A percentile compares a stretch with the other conserved stretches of the same genome.
These are phyloP conservation scores for Ilyonectria robusta DNA, from an alignment of 2,329 filamentous ascomycete species.

Conservation along the genomic window DNA sequence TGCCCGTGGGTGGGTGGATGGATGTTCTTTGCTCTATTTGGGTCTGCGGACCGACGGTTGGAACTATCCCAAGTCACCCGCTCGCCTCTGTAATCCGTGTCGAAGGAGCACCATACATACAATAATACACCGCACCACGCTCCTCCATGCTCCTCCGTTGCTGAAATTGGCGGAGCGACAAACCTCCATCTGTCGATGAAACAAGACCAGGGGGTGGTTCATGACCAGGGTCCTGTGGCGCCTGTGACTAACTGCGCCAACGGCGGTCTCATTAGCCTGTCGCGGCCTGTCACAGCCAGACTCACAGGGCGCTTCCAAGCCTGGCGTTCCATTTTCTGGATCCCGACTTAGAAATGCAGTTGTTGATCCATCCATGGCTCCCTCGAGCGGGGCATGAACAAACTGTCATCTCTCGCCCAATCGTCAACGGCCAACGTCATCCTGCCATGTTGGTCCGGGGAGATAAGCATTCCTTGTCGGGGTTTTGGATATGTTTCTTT, in stretches of 20 bases:
- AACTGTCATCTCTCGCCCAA: background rate
- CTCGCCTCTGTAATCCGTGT: background rate
- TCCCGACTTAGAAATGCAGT: background rate
- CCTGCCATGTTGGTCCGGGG: background rate
- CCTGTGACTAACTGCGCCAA: conserved; percentile 36
- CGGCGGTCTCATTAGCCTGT: conserved; percentile 31
- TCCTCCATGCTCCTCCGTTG: conserved; percentile 16
- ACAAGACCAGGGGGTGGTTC: conserved; percentile 29
- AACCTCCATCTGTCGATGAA: conserved; percentile 31
- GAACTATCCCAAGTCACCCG: conserved; percentile 16
- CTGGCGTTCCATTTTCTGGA: background rate
- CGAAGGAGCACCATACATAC: background rate
- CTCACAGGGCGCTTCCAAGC: conserved; percentile 27
- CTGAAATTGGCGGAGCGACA: conserved; percentile 29
- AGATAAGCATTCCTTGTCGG: background rate
- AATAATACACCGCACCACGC: conserved; percentile 20
- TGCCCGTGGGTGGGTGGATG: background rate
- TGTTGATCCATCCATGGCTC: background rate
- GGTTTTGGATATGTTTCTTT: background rate
- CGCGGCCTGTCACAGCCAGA: conserved; percentile 7
- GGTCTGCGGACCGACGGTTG: conserved; percentile 20
- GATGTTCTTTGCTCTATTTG: conserved; percentile 18
- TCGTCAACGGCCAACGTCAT: background rate
- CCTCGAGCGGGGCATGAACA: background rate
- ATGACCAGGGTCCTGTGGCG: conserved; percentile 28